Evolutionary conservation across 23 red algal genomes (phyloP), one percentile per base, ranked within the genome.

Genomic region (Chondrus crispus): DNA sequence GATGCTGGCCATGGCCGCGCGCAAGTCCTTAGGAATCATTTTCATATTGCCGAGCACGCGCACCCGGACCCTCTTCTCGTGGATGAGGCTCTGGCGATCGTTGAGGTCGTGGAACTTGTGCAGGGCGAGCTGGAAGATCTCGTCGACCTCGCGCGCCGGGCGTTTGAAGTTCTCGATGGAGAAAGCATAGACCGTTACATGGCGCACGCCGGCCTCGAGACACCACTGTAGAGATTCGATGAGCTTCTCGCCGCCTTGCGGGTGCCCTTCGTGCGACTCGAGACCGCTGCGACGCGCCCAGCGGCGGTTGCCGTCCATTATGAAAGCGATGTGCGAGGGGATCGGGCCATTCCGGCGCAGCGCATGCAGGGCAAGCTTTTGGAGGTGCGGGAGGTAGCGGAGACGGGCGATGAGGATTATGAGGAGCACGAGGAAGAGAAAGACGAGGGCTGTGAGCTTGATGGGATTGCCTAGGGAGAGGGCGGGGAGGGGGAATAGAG

Each of bases 231-330:
- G 84, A 38, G 88, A 80, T 26, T 96, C 82, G 38, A 80, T 60
- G 42, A 99, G 75, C 40, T 63, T 96, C 33, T 91, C 55, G 22
- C 83, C 70, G 46, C 97, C 97, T 40, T 62, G 49, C 5, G 88
- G 78, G 64, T 99, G 94, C 26, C 97, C 97, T 37, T 82, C 85
- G 26, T 54, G 71, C 28, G 92, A 53, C 18, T 85, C 49, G 14
- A 99, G 81, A 32, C 47, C 62, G 13, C 12, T 77, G 42, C 71
- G 58, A 6, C 50, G 81, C 14, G 97, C 97, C 97, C 97, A 99
- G 48, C 97, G 91, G 16, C 97, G 88, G 83, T 99, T 99, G 3
- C 97, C 97, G 40, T 99, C 97, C 97, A 99, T 99, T 11, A 99
- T 96, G 52, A 99, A 89, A 29, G 97, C 97, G 24, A 99, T 87